These are phyloP conservation scores for Larix kaempferi DNA, from an alignment of 75 land plant species.

Conservation along the genomic window DNA sequence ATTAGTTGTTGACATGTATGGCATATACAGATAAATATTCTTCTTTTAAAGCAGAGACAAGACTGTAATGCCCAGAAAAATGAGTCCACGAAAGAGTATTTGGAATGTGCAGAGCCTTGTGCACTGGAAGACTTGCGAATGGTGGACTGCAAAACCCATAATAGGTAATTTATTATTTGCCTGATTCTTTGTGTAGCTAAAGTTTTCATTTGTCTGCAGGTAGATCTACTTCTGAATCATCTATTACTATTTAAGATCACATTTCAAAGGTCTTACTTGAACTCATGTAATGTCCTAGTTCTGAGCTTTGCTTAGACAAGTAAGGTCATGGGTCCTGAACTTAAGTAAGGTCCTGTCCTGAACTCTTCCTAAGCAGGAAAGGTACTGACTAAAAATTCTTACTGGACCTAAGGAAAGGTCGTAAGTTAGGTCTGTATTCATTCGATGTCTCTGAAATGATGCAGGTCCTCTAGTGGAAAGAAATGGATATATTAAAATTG, in stretches of 20 bases:
- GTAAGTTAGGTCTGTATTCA: constrained; percentile 6
- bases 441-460: constrained; percentile 23
- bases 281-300: too few relatives aligned
- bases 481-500: constrained; percentile 79
- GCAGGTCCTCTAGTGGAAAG: constrained; percentile 52
- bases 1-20: too few relatives aligned
- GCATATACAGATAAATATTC: too few relatives aligned
- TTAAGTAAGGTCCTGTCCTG: too few relatives aligned
- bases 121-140: too few relatives aligned
- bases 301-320: too few relatives aligned
- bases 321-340: too few relatives aligned
- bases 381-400: too few relatives aligned
- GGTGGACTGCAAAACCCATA: constrained; percentile 41
- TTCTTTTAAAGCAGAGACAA: not conserved
- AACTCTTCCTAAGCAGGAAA: too few relatives aligned
- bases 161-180: constrained; percentile 15
- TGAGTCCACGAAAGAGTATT: constrained; percentile 16
- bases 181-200: not conserved
- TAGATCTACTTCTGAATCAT: not conserved
- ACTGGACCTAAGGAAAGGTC: too few relatives aligned
- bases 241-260: too few relatives aligned
- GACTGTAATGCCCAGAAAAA: not conserved
- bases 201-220: not conserved
- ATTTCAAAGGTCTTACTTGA: too few relatives aligned
- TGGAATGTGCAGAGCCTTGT: constrained; percentile 40